Percentiles rank a stretch among this genome's conserved stretches.
phyloP scores from a whole-genome alignment of 2,329 filamentous ascomycete genomes.

The Alternaria rosae region DNA sequence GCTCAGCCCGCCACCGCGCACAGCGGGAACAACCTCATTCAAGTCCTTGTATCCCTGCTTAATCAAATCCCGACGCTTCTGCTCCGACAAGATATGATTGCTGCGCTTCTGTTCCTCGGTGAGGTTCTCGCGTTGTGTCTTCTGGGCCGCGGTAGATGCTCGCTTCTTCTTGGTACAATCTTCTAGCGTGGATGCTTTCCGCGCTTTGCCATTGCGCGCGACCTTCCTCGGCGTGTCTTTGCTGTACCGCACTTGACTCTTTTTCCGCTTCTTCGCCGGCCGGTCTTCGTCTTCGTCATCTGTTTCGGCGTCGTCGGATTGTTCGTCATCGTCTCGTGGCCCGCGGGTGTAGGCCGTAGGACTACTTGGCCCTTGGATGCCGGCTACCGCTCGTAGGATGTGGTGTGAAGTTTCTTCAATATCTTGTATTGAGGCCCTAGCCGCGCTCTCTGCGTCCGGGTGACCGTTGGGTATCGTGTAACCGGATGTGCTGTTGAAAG shows the following conservation, averaged over 20 bases:
- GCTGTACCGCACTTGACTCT: constrained; percentile 20
- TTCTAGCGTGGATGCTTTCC: constrained; percentile 30
- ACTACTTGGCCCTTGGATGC: constrained; percentile 13
- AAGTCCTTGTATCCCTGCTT: constrained; percentile 84
- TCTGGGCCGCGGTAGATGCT: constrained; percentile 32
- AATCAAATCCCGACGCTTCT: constrained; percentile 83
- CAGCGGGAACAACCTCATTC: constrained; percentile 76
- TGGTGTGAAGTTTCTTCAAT: constrained; percentile 28
- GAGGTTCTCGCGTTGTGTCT: constrained; percentile 62
- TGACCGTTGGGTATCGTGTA: constrained; percentile 33
- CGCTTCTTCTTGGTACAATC: constrained; percentile 38
- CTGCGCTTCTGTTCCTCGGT: constrained; percentile 81
- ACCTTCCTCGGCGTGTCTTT: constrained; percentile 31
- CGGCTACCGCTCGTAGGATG: constrained; percentile 15
- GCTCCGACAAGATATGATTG: constrained; percentile 87
- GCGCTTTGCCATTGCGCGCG: constrained; percentile 27
- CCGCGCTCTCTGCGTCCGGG: constrained; percentile 34
- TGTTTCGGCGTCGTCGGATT: constrained; percentile 33
- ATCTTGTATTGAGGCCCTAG: constrained; percentile 34
- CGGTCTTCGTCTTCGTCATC: constrained; percentile 30
- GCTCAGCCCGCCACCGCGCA: constrained; percentile 77
- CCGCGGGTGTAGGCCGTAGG: constrained; percentile 13
- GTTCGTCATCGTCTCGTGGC: constrained; percentile 27
- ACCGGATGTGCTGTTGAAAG: constrained; percentile 43
- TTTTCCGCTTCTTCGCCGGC: constrained; percentile 37